phyloP scores from a whole-genome alignment of 176 grass and related monocot genomes.

The Alopecurus myosuroides region DNA sequence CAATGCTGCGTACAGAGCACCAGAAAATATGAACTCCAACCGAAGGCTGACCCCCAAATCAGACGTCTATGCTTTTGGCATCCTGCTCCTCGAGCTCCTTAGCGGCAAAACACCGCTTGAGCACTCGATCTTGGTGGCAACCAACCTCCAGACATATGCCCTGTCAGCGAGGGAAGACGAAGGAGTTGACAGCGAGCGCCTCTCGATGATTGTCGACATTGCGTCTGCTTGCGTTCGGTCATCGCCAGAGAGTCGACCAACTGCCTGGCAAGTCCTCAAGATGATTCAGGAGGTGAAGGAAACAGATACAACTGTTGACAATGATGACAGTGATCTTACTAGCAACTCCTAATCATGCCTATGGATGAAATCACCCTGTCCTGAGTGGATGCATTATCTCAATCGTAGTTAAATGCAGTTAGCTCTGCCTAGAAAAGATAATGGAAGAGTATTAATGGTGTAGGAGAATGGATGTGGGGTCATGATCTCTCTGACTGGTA shows the following conservation, averaged over 20 bases:
- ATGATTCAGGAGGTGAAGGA: slow-evolving; percentile 99
- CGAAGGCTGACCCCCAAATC: slow-evolving; percentile 67
- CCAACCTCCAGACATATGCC: slow-evolving; percentile 64
- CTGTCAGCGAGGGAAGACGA: slow-evolving; percentile 65
- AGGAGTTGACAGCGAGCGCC: slow-evolving; percentile 53
- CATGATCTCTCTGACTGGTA: slow-evolving; percentile 22
- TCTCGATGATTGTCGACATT: slow-evolving; percentile 80
- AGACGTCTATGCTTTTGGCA: slow-evolving; percentile 85
- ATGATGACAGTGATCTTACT: slow-evolving; percentile 75
- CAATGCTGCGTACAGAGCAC: slow-evolving; percentile 57
- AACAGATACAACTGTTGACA: slow-evolving; percentile 51
- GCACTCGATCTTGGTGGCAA: slow-evolving; percentile 48
- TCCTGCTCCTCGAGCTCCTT: slow-evolving; percentile 81
- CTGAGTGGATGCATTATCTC: background rate
- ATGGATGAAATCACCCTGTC: background rate
- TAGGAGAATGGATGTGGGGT: slow-evolving; percentile 10
- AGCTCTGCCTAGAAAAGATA: background rate
- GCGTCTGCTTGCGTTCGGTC: slow-evolving; percentile 56
- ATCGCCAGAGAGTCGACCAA: slow-evolving; percentile 72
- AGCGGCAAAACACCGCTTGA: slow-evolving; percentile 70
- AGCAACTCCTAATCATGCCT: slow-evolving; percentile 55
- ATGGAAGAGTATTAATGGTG: background rate
- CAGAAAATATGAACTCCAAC: slow-evolving; percentile 76
- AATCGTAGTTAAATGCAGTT: background rate
- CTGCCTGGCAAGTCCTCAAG: slow-evolving; percentile 95